A percentile compares a stretch with the other conserved stretches of the same genome.
Conservation (phyloP, 768 basidiomycete genomes). For the Sarcomyxa edulis region DNA sequence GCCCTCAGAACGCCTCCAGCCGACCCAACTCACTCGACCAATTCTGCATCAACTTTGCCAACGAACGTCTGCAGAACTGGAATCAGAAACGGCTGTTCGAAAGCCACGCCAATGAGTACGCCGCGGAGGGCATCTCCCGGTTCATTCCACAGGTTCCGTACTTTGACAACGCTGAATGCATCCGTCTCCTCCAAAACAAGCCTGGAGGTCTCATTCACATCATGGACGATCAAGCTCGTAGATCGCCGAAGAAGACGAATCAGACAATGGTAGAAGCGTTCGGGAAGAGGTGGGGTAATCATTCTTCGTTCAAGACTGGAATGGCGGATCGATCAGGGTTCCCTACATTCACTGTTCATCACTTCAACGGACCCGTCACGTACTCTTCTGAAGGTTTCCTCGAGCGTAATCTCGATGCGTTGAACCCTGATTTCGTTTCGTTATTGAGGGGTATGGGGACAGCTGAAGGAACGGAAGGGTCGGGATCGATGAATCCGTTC, state of each 20-base stretch:
- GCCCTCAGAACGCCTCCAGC: conserved; percentile 84
- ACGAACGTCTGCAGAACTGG: conserved; percentile 86
- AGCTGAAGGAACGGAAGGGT: conserved; percentile 52
- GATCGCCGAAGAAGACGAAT: conserved; percentile 86
- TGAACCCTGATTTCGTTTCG: conserved; percentile 91
- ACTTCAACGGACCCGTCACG: conserved; percentile 86
- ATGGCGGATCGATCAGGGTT: conserved; percentile 69
- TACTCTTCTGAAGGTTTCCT: conserved; percentile 92
- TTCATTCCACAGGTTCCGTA: conserved; percentile 69
- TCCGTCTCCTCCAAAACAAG: conserved; percentile 78
- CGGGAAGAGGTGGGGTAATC: conserved; percentile 90
- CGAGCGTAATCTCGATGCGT: conserved; percentile 79
- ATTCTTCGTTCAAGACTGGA: conserved; percentile 86
- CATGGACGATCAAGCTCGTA: conserved; percentile 93
- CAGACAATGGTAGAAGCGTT: conserved; percentile 94
- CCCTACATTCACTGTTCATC: conserved; percentile 86
- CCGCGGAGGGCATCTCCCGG: conserved; percentile 69
- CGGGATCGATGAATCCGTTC: conserved; percentile 87
- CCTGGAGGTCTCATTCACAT: conserved; percentile 94
- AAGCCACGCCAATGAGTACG: conserved; percentile 76
- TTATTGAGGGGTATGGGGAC: conserved; percentile 71
- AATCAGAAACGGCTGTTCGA: conserved; percentile 79
- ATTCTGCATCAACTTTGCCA: conserved; percentile 94
- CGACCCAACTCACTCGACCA: conserved; percentile 93
- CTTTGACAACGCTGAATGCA: conserved; percentile 88